These are phyloP conservation scores for Sugiyamaella neomexicana DNA, from an alignment of 1,139 yeast genomes.

Conservation along the genomic window DNA sequence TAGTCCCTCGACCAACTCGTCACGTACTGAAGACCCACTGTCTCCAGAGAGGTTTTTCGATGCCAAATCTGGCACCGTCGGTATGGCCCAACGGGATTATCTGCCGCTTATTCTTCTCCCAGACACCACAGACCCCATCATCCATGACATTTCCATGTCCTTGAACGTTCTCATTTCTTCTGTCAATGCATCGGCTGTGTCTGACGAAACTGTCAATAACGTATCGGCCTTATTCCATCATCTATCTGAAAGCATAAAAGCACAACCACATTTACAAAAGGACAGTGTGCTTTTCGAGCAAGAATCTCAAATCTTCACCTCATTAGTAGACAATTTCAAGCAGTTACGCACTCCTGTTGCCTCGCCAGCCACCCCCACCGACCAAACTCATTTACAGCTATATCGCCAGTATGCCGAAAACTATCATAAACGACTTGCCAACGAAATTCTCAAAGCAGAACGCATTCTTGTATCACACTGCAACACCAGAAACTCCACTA, in stretches of 20 bases:
- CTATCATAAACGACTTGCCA: conserved; percentile 25
- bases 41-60: conserved; percentile 34
- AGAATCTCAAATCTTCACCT: conserved; percentile 27
- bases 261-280: conserved; percentile 23
- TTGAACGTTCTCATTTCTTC: conserved; percentile 36
- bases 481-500: conserved; percentile 21
- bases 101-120: conserved; percentile 36
- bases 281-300: conserved; percentile 26
- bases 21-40: conserved; percentile 32
- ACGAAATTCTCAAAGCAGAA: conserved; percentile 29
- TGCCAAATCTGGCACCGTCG: conserved; percentile 35
- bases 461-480: conserved; percentile 28
- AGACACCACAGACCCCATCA: conserved; percentile 31
- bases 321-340: conserved; percentile 22
- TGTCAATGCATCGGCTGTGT: conserved; percentile 34
- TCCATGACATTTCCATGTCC: conserved; percentile 33
- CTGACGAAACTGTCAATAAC: conserved; percentile 28
- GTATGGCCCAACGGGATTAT: conserved; percentile 30
- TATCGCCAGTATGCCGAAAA: conserved; percentile 13
- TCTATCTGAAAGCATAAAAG: conserved; percentile 26
- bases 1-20: neutral
- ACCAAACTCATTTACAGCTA: conserved; percentile 1
- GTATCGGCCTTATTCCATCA: conserved; percentile 27
- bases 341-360: conserved; percentile 19
- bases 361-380: neutral